phyloP scores from a whole-genome alignment of 2,329 filamentous ascomycete genomes.

The Xylariaceae sp. region DNA sequence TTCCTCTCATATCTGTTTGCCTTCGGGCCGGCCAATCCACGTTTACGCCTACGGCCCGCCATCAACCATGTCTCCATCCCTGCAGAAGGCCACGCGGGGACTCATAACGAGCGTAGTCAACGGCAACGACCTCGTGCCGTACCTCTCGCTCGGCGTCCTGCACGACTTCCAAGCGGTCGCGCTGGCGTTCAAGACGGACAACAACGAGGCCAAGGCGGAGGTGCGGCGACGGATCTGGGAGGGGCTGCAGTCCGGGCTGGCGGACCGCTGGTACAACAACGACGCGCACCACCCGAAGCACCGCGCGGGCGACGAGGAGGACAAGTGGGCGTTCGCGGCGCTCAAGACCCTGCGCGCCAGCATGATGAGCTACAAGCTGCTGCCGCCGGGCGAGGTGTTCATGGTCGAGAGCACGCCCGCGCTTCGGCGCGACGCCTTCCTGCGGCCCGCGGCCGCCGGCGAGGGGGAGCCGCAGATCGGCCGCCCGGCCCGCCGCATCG shows the following conservation, averaged over 20 bases:
- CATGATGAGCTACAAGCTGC: conserved; percentile 70
- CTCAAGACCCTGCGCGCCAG: conserved; percentile 66
- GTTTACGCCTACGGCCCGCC: conserved; percentile 80
- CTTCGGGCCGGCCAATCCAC: conserved; percentile 71
- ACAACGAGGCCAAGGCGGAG: conserved; percentile 67
- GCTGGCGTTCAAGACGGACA: conserved; percentile 72
- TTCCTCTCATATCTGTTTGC: conserved; percentile 54
- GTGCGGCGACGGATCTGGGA: conserved; percentile 69
- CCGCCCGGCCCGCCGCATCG: conserved; percentile 66
- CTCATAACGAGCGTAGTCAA: conserved; percentile 76
- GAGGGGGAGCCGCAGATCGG: conserved; percentile 48
- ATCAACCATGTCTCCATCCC: conserved; percentile 69
- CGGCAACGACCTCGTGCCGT: conserved; percentile 73
- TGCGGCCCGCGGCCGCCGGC: conserved; percentile 47
- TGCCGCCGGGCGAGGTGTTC: conserved; percentile 78
- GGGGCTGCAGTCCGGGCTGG: conserved; percentile 62
- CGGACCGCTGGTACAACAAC: conserved; percentile 58
- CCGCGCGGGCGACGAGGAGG: conserved; percentile 57
- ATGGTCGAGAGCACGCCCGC: conserved; percentile 69
- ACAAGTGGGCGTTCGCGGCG: conserved; percentile 70
- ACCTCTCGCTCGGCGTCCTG: conserved; percentile 71
- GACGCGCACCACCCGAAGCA: too few relatives aligned
- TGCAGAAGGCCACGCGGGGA: conserved; percentile 71
- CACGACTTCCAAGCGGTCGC: conserved; percentile 76
- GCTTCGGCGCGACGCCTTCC: conserved; percentile 67